Conservation (phyloP, 345 rosid genomes). For the Lenwebbia sp. region DNA sequence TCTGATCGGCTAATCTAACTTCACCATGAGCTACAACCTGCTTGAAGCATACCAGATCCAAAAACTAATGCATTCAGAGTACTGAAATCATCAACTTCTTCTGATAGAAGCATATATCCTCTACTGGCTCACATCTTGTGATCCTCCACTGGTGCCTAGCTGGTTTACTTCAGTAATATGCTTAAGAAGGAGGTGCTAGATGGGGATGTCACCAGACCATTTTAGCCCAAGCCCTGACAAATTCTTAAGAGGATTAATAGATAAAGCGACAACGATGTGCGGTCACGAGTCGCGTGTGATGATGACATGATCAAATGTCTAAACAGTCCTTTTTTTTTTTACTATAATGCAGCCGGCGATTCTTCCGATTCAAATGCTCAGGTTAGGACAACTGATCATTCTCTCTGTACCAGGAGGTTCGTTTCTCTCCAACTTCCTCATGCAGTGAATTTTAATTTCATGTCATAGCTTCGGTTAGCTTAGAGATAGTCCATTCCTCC, state of each 20-base stretch:
- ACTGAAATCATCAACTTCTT: neutral
- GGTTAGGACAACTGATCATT: slow-evolving; percentile 36
- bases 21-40: neutral
- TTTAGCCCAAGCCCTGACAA: neutral
- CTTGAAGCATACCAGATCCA: neutral
- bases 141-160: neutral
- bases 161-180: neutral
- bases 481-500: neutral
- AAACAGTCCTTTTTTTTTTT: neutral
- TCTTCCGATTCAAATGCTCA: slow-evolving; percentile 47
- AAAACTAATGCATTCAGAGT: neutral
- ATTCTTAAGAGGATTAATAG: neutral
- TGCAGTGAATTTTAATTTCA: neutral
- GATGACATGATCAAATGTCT: neutral
- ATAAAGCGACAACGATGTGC: neutral
- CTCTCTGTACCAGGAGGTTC: slow-evolving; percentile 59
- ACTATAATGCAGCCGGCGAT: slow-evolving; percentile 37
- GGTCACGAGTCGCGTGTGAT: neutral
- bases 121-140: neutral
- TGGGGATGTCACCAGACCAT: neutral
- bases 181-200: neutral
- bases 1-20: neutral
- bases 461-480: neutral
- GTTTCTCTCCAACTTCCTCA: neutral
- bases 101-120: neutral